Percentiles rank a stretch among this genome's conserved stretches.
These are phyloP conservation scores for Solanum piurae DNA, from an alignment of 257 asterid genomes.

Conservation along the genomic window DNA sequence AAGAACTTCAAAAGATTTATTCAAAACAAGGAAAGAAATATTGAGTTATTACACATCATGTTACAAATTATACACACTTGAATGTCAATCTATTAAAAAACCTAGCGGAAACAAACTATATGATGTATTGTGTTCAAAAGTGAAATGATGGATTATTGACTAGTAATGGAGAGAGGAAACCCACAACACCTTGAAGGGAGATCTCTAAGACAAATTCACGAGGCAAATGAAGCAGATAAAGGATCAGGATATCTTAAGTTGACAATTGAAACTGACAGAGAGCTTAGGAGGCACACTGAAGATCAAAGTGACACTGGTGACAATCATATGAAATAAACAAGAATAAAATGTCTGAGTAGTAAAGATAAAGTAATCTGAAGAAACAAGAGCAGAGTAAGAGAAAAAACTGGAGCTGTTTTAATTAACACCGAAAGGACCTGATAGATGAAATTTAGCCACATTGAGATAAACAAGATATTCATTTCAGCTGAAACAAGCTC, in stretches of 20 bases:
- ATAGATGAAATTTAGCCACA: conserved; percentile 29
- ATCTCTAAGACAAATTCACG: neutral
- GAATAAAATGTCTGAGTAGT: neutral
- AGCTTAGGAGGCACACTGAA: neutral
- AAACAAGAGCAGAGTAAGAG: neutral
- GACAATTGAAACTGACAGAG: neutral
- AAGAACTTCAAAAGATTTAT: neutral
- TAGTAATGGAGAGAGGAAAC: neutral
- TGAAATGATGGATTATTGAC: neutral
- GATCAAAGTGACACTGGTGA: neutral
- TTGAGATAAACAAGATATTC: conserved; percentile 67
- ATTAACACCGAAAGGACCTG: conserved; percentile 32
- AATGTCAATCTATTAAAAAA: neutral
- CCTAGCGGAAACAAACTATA: neutral
- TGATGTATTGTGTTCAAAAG: neutral
- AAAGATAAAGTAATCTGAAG: neutral
- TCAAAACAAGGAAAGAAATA: neutral
- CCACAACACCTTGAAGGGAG: neutral
- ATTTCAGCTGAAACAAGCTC: conserved; percentile 80
- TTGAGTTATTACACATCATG: neutral
- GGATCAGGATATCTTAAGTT: neutral
- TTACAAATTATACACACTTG: neutral
- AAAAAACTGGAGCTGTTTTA: conserved; percentile 5
- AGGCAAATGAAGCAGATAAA: neutral
- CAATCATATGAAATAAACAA: neutral